Evolutionary conservation across 805 yeast species (phyloP), one percentile per base, ranked within the genome.

Genomic region (Maudiozyma bulderi): DNA sequence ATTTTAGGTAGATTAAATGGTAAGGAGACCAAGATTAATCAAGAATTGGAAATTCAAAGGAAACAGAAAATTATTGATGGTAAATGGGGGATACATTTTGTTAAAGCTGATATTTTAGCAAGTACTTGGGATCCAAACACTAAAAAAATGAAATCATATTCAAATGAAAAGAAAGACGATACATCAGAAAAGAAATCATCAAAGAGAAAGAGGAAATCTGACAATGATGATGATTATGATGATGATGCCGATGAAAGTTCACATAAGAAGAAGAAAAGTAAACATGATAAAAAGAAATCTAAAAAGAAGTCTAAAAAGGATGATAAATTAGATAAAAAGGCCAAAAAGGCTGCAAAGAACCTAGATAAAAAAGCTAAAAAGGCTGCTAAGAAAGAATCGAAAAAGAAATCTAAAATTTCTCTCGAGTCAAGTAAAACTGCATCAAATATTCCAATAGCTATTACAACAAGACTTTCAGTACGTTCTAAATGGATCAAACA

Each of bases 1-100:
- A 77, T 91, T 43, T 71, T 91, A 53, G 97, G 97, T 9, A 77
- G 89, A 62, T 74, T 91, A 53, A 91, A 91, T 63, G 97, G 97
- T 44, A 84, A 81, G 56, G 91, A 84, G 59, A 84, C 80, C 34
- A 76, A 74, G 49, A 76, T 85, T 29, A 70, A 71, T 49, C 70
- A 78, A 51, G 90, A 81, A 59, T 67, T 87, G 54, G 91, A 86
- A 39, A 73, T 78, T 54, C 82, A 82, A 59, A 74, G 86, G 56
- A 74, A 75, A 51, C 84, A 83, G 26, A 78, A 78, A 45, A 81
- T 88, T 34, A 72, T 87, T n/a, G 82, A 80, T 58, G 95, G 96
- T 13, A 84, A 80, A 57, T 83, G 90, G 84, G 96, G 96, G 6
- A 81, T 91, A 64, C 79, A 80, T 52, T 91, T 91, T 66, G 84